phyloP scores from a whole-genome alignment of 2,329 filamentous ascomycete species.

The Juglanconis oblonga region DNA sequence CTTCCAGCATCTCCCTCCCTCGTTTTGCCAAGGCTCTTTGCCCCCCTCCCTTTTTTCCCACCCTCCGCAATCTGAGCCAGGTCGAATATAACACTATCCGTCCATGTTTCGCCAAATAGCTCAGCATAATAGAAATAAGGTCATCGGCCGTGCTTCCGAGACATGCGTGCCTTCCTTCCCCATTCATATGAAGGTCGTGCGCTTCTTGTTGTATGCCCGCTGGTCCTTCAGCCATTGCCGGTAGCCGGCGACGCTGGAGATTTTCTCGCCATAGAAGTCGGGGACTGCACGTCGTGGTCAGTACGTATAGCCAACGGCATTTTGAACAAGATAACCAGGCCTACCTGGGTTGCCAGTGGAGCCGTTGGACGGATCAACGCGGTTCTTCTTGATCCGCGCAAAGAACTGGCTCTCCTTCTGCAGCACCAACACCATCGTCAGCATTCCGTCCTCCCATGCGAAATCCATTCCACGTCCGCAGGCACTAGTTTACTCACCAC shows the following conservation, averaged over 20 bases:
- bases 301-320: neutral
- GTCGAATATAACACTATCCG: neutral
- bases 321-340: constrained; percentile 17
- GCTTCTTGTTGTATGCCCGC: constrained; percentile 93
- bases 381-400: constrained; percentile 82
- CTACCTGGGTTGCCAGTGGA: constrained; percentile 80
- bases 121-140: too few species aligned
- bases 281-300: constrained; percentile 53
- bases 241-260: constrained; percentile 87
- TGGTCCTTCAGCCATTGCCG: constrained; percentile 97
- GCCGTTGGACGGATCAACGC: constrained; percentile 85
- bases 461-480: too few species aligned
- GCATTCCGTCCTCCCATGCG: neutral
- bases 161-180: neutral
- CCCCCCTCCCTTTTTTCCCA: neutral
- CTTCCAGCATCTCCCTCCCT: too few species aligned
- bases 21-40: neutral
- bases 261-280: constrained; percentile 99
- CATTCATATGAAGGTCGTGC: constrained; percentile 57
- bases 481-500: constrained; percentile 46
- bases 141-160: neutral
- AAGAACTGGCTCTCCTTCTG: constrained; percentile 95
- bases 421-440: neutral
- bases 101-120: neutral
- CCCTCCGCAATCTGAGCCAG: neutral